Conservation (phyloP, 495 filamentous ascomycete genomes). For the Aspergillus funiculosus region DNA sequence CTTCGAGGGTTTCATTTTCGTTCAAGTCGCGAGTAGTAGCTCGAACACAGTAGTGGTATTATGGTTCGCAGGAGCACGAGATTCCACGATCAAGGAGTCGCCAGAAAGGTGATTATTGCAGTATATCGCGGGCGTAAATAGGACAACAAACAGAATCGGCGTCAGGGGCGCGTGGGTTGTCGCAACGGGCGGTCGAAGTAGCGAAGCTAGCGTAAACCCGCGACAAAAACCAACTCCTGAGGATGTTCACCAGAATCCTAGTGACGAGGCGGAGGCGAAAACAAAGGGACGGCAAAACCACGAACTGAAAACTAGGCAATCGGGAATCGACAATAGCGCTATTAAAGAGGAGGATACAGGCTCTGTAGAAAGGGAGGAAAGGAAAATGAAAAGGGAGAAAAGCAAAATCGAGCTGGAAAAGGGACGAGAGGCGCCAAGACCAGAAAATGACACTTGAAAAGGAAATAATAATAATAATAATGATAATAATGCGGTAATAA, state of each 20-base stretch:
- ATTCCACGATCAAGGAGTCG: neutral
- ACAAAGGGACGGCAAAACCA: neutral
- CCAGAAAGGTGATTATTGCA: too few species aligned
- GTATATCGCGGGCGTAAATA: too few species aligned
- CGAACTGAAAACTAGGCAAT: neutral
- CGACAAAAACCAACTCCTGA: conserved; percentile 4
- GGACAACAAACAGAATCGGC: too few species aligned
- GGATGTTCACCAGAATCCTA: neutral
- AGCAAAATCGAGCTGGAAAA: conserved; percentile 12
- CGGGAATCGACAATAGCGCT: neutral
- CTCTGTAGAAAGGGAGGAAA: neutral
- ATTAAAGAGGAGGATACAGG: neutral
- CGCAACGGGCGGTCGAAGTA: too few species aligned
- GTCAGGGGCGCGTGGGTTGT: too few species aligned
- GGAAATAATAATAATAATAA: neutral
- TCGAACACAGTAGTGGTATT: too few species aligned
- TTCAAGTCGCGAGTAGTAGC: neutral
- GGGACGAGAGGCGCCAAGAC: neutral
- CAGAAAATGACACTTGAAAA: conserved; percentile 9
- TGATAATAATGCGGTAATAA: conserved; percentile 7
- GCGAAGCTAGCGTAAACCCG: too few species aligned
- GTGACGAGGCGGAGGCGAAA: neutral
- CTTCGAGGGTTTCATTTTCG: conserved; percentile 32
- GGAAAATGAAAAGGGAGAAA: conserved; percentile 11
- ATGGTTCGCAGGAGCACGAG: too few species aligned